Percentiles rank a stretch among this genome's conserved stretches.
These are phyloP conservation scores for Dalechampia spathulata DNA, from an alignment of 441 rosid species.

Conservation along the genomic window DNA sequence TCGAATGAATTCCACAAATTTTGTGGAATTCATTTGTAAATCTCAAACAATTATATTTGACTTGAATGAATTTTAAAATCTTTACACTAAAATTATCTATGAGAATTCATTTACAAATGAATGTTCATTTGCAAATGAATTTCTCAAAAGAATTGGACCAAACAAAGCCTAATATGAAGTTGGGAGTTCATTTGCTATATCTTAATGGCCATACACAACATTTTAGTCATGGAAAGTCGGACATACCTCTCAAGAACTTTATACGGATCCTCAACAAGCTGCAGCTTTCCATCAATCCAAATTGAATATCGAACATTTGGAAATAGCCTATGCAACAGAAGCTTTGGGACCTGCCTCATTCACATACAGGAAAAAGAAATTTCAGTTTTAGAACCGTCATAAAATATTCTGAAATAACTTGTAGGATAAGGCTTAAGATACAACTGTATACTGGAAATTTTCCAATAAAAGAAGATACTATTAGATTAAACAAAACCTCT, in stretches of 20 bases:
- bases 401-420: neutral
- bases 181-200: neutral
- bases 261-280: slow-evolving; percentile 81
- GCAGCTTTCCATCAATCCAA: slow-evolving; percentile 89
- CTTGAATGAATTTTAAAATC: too few species aligned
- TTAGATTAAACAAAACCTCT: neutral
- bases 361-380: slow-evolving; percentile 11
- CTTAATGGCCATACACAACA: neutral
- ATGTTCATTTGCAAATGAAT: too few species aligned
- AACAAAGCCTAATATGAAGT: too few species aligned
- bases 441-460: too few species aligned
- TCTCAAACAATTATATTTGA: too few species aligned
- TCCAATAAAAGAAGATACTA: too few species aligned
- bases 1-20: too few species aligned
- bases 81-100: too few species aligned
- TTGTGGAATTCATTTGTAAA: too few species aligned
- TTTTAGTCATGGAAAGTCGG: neutral
- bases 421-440: too few species aligned
- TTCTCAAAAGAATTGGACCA: too few species aligned
- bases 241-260: slow-evolving; percentile 74
- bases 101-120: too few species aligned
- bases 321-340: slow-evolving; percentile 68
- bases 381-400: neutral
- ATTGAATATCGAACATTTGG: slow-evolving; percentile 71
- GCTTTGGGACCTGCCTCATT: slow-evolving; percentile 59